phyloP scores from a whole-genome alignment of 345 rosid genomes.

The Ceriops zippeliana region DNA sequence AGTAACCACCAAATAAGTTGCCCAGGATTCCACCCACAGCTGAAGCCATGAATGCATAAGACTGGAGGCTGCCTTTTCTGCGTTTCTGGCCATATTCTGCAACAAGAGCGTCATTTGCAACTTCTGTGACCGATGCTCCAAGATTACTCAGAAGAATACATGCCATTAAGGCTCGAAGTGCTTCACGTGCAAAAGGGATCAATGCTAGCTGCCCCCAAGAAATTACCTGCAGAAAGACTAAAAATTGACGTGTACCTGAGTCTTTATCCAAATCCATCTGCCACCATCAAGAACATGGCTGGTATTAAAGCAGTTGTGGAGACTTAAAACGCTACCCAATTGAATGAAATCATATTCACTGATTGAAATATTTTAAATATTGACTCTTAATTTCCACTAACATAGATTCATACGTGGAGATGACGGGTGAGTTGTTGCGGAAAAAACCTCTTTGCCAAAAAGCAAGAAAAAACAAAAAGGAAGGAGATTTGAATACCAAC shows the following conservation, averaged over 20 bases:
- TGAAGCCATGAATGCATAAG: conserved; percentile 81
- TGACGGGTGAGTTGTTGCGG: no score
- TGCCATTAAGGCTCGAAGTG: conserved; percentile 61
- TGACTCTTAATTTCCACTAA: no score
- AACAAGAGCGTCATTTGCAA: conserved; percentile 83
- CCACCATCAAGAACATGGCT: background rate
- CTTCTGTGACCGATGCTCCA: conserved; percentile 85
- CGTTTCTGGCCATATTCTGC: conserved; percentile 75
- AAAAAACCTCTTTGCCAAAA: no score
- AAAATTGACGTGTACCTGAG: conserved; percentile 14
- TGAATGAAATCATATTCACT: no score
- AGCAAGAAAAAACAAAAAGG: no score
- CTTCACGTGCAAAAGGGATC: conserved; percentile 50
- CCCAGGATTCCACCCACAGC: conserved; percentile 83
- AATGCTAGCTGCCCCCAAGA: conserved; percentile 81
- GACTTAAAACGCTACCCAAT: no score
- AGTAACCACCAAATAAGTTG: conserved; percentile 72
- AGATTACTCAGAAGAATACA: conserved; percentile 68
- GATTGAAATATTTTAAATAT: no score
- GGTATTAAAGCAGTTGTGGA: no score
- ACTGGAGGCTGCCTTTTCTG: conserved; percentile 54
- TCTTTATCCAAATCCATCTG: background rate
- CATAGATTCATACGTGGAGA: no score
- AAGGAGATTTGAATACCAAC: no score
- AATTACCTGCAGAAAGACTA: conserved; percentile 72